Evolutionary conservation across 78 protist species (phyloP), one percentile per base, ranked within the genome.

Genomic region (Mastigamoeba balamuthi): DNA sequence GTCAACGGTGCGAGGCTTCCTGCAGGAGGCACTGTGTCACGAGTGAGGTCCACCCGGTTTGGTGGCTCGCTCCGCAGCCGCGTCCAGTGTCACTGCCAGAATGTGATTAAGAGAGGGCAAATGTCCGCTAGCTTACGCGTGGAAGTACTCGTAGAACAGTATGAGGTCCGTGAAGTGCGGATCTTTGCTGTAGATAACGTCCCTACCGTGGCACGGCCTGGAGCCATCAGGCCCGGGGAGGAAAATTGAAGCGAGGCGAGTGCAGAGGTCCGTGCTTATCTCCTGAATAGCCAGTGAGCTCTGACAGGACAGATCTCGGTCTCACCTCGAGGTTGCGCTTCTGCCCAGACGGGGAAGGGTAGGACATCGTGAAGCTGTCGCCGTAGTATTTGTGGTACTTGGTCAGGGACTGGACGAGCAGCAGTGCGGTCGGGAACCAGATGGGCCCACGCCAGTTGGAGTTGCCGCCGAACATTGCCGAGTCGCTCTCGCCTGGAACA

Each of bases 1-100:
- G n/a, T n/a, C n/a, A n/a, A n/a, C n/a, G n/a, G n/a, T n/a, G n/a
- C n/a, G n/a, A n/a, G n/a, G n/a, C n/a, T n/a, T n/a, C n/a, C n/a
- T n/a, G n/a, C n/a, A n/a, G n/a, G n/a, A n/a, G n/a, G n/a, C n/a
- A n/a, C n/a, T n/a, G n/a, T n/a, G n/a, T n/a, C n/a, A 80, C 81
- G 5, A 88, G 75, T 0, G 88, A 82, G 17, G 94, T 86, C 94
- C 91, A 86, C 53, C 91, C 94, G 42, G 91, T 83, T 58, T 90
- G 94, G 66, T 90, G 94, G 41, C 39, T 36, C 28, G 94, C 94
- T 5, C 94, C 94, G 3, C 83, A 5, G 27, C 94, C 94, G 6
- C 42, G 48, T 23, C 87, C 94, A 17, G 27, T 67, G 35, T 83
- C 89, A 6, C 85, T 86, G 63, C 85, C 66, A 43, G 83, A 81